Conservation (phyloP, 164 flowering plant genomes). For the Santalum album region DNA sequence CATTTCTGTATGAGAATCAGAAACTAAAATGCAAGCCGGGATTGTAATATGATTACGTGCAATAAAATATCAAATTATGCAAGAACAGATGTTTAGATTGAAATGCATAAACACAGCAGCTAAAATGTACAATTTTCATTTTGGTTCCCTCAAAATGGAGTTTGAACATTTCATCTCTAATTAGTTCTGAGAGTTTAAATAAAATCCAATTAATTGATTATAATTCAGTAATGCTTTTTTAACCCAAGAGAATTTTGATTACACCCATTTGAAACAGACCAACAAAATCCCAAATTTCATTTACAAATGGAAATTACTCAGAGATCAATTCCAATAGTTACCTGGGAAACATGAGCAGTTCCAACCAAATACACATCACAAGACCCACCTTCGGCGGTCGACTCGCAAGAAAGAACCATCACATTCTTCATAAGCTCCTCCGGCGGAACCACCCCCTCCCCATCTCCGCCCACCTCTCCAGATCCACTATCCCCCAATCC, state of each 20-base stretch:
- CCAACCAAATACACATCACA: conserved; percentile 81
- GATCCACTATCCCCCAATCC: conserved; percentile 6
- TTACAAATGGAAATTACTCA: background rate
- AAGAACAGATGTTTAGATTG: no score
- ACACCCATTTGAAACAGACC: no score
- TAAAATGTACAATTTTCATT: no score
- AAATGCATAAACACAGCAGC: no score
- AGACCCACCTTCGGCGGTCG: conserved; percentile 49
- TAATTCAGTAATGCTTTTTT: background rate
- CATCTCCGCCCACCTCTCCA: conserved; percentile 12
- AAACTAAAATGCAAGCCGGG: no score
- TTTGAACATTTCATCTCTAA: background rate
- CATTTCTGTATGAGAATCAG: no score
- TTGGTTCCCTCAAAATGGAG: no score
- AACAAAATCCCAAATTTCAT: background rate
- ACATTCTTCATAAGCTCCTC: conserved; percentile 53
- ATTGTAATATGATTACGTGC: no score
- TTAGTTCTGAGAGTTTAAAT: background rate
- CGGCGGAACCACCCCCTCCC: conserved; percentile 25
- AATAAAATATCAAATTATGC: no score
- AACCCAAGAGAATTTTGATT: no score
- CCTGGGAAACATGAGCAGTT: conserved; percentile 89
- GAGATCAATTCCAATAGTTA: conserved; percentile 11
- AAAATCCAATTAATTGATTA: background rate
- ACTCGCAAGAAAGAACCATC: conserved; percentile 54